Percentiles rank a stretch among this genome's conserved stretches.
Conservation (phyloP, 2,329 filamentous ascomycete species). For the Colletotrichum liriopes region DNA sequence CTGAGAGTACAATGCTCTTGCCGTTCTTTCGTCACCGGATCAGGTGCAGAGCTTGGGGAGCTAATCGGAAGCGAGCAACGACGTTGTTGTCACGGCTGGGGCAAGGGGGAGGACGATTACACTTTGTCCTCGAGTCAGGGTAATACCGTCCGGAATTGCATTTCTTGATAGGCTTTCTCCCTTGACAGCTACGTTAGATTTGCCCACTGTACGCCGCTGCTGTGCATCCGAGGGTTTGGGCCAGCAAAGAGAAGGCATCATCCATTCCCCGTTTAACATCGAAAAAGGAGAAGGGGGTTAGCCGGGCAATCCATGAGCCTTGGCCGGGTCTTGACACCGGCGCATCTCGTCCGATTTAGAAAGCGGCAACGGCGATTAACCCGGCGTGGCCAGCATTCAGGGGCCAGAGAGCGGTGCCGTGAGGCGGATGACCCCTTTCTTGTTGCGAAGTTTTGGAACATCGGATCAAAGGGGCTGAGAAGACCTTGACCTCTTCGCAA, state of each 20-base stretch:
- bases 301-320: neutral
- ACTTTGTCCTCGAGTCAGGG: constrained; percentile 26
- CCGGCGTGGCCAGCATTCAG: constrained; percentile 13
- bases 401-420: neutral
- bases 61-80: constrained; percentile 5
- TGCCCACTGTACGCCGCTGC: neutral
- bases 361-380: constrained; percentile 29
- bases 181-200: neutral
- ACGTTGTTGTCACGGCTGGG: constrained; percentile 15
- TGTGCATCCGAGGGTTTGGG: constrained; percentile 28
- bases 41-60: neutral
- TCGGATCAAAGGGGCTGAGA: constrained; percentile 2
- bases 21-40: neutral
- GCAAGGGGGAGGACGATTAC: neutral
- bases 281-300: neutral
- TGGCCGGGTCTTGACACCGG: constrained; percentile 13
- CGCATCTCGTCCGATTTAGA: constrained; percentile 19
- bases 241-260: constrained; percentile 17
- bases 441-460: neutral
- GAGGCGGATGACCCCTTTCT: neutral
- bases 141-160: neutral
- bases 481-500: neutral
- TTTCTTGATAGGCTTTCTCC: neutral
- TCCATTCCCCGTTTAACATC: constrained; percentile 10
- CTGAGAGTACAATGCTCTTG: neutral